Base-by-base conservation (phyloP, 2,329 filamentous ascomycete genomes). In the Coniochaeta prunicola region DNA sequence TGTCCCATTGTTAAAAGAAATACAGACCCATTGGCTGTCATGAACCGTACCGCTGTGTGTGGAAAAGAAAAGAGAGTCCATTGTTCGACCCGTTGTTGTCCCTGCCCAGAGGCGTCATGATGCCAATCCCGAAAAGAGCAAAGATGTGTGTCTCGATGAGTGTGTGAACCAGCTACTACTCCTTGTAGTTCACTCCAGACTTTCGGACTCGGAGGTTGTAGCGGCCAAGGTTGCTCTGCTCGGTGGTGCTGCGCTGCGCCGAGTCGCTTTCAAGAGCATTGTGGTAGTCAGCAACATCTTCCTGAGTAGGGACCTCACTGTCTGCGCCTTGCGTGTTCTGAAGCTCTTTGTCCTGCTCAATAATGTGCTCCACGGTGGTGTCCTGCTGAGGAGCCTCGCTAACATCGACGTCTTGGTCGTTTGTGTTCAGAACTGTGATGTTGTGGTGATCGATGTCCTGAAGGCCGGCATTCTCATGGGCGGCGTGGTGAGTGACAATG, bases 21-120 rank as follows among this genome's bases (percentile, higher is more conserved):
- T 19, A 53, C 10, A 28, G 31, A 3, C 15, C 60, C 19, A 64
- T 53, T 40, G 38, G 40, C 63, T 62, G 21, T 63, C 48, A 33
- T 26, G 15, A 36, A 57, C n/a, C 10, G 21, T 42, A 13, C n/a
- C 21, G 4, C 40, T 2, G 19, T 24, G 40, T 34, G 31, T 34
- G 10, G 24, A 24, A 45, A 45, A 24, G 9, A 24, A 45, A 45
- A n/a, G 9, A 34, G 13, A 34, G 13, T 13, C 36, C 36, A 13
- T 7, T n/a, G 36, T n/a, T 34, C 36, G 36, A 17, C 7, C 17
- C 36, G 36, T 7, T 38, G 36, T 38, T 38, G 36, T n/a, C 17
- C n/a, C n/a, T n/a, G n/a, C n/a, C n/a, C n/a, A n/a, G n/a, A n/a
- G n/a, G n/a, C n/a, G n/a, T n/a, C n/a, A n/a, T n/a, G n/a, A n/a